A percentile compares a stretch with the other conserved stretches of the same genome.
Conservation (phyloP, 2,329 filamentous ascomycete genomes). For the Tolypocladium inflatum region DNA sequence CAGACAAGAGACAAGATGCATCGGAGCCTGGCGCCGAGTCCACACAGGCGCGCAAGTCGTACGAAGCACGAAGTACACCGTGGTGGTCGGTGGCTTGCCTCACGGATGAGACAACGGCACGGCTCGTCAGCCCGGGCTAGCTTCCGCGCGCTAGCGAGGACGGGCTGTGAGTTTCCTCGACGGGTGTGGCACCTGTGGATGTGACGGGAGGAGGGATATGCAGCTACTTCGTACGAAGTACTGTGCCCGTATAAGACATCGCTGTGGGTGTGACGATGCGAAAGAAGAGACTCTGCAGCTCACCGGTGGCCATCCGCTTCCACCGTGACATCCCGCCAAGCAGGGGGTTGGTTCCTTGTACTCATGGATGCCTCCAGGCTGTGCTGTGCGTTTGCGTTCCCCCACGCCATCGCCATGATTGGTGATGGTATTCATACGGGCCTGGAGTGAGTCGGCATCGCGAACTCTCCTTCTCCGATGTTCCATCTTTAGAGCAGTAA, state of each 20-base stretch:
- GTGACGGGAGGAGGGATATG: background rate
- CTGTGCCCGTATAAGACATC: background rate
- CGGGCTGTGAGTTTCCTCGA: background rate
- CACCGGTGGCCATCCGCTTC: background rate
- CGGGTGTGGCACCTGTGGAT: background rate
- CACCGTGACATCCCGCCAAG: background rate
- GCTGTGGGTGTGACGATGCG: background rate
- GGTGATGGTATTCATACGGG: background rate
- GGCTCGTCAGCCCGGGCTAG: slow-evolving; percentile 3
- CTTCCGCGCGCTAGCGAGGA: slow-evolving; percentile 1
- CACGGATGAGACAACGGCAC: slow-evolving; percentile 1
- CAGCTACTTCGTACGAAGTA: no score
- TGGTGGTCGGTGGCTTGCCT: background rate
- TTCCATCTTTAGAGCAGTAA: background rate
- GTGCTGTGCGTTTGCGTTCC: background rate
- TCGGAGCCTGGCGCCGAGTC: background rate
- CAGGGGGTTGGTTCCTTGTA: background rate
- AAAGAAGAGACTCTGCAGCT: background rate
- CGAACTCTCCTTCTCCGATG: no score
- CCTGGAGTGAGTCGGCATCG: background rate
- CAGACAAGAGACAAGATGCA: background rate
- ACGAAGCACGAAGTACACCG: background rate
- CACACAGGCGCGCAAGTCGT: background rate
- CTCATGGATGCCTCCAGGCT: background rate
- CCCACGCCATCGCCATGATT: background rate